Conservation (phyloP, 139 green algal species). For the Coelastrella sp. region DNA sequence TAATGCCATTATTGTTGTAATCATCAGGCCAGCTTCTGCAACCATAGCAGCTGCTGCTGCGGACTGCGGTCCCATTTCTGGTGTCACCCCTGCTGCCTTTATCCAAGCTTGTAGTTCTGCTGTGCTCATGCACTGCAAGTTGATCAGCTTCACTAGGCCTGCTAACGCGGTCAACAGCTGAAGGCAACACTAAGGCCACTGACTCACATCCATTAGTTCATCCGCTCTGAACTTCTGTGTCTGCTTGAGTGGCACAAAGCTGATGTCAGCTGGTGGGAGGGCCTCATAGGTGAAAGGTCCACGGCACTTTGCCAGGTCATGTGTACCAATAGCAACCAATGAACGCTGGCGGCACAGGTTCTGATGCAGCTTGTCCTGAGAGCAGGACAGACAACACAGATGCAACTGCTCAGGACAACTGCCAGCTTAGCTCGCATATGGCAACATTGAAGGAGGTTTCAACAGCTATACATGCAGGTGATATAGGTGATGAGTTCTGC, state of each 20-base stretch:
- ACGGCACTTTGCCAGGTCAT: conserved; percentile 93
- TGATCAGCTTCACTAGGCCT: no score
- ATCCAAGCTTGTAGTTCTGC: no score
- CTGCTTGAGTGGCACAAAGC: conserved; percentile 98
- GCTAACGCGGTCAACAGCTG: background rate
- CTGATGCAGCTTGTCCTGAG: conserved; percentile 98
- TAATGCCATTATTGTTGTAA: no score
- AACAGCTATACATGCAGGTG: no score
- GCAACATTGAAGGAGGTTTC: no score
- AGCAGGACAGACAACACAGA: background rate
- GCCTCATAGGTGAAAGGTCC: conserved; percentile 99
- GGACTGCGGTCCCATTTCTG: no score
- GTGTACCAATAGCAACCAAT: conserved; percentile 98
- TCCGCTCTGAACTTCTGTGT: conserved; percentile 85
- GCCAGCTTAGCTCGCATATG: background rate
- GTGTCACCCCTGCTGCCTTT: no score
- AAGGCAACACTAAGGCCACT: background rate
- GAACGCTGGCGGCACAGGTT: conserved; percentile 97
- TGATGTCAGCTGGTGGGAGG: conserved; percentile 92
- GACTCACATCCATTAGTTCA: conserved; percentile 90
- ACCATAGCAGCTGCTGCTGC: no score
- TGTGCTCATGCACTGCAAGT: no score
- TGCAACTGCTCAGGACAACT: background rate
- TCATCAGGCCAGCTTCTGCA: no score
- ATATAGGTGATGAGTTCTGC: no score